Conservation (phyloP, 2,329 filamentous ascomycete species). For the Juglanconis oblonga region DNA sequence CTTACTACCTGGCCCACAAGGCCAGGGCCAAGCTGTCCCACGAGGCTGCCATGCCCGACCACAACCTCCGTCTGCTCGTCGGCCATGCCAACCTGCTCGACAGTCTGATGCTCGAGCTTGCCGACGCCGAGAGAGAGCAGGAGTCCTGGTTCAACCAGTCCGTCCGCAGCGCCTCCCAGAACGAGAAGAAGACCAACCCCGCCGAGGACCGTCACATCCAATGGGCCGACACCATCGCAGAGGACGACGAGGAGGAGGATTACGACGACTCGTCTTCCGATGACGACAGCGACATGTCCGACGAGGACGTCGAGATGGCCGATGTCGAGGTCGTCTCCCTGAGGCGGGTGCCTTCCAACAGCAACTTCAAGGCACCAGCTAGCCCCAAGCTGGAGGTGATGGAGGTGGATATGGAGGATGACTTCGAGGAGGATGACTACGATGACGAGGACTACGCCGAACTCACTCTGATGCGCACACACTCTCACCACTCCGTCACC, state of each 20-base stretch:
- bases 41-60: slow-evolving; percentile 86
- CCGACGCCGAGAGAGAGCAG: slow-evolving; percentile 91
- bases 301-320: slow-evolving; percentile 59
- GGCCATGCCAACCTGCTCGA: slow-evolving; percentile 98
- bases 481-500: slow-evolving; percentile 50
- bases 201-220: slow-evolving; percentile 70
- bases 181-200: slow-evolving; percentile 21
- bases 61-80: slow-evolving; percentile 92
- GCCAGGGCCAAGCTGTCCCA: slow-evolving; percentile 92
- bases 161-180: slow-evolving; percentile 68
- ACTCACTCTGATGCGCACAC: slow-evolving; percentile 66
- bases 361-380: slow-evolving; percentile 29
- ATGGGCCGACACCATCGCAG: slow-evolving; percentile 78
- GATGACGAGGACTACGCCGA: slow-evolving; percentile 65
- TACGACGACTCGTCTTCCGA: slow-evolving; percentile 52
- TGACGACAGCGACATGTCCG: slow-evolving; percentile 36
- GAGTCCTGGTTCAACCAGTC: slow-evolving; percentile 98
- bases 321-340: slow-evolving; percentile 49
- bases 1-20: slow-evolving; percentile 97
- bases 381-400: slow-evolving; percentile 36
- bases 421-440: slow-evolving; percentile 51
- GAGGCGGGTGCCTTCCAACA: slow-evolving; percentile 41
- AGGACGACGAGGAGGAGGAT: slow-evolving; percentile 69
- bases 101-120: slow-evolving; percentile 82
- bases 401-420: slow-evolving; percentile 37